Evolutionary conservation across 139 green algal species (phyloP).

Genomic region (Auxenochlorella pyrenoidosa): DNA sequence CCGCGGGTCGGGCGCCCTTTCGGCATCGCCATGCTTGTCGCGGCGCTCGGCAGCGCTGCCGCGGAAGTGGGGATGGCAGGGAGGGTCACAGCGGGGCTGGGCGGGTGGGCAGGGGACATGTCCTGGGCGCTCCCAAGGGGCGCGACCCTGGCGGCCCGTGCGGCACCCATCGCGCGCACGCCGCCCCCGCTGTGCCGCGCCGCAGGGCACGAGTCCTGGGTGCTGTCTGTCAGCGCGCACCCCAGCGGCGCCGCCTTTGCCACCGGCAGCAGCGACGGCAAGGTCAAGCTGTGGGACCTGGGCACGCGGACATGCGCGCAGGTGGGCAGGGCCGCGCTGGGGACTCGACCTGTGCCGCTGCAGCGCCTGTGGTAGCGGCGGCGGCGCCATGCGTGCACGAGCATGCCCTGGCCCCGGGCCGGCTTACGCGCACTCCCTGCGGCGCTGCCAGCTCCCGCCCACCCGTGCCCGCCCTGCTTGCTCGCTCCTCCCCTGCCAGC

Average conservation of each 20-base stretch:
- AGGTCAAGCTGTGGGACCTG: slow-evolving; percentile 93
- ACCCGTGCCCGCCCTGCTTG: neutral
- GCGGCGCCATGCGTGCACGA: neutral
- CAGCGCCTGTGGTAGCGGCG: neutral
- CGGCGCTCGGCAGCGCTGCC: too few relatives aligned
- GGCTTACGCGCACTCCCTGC: neutral
- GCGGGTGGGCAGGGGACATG: too few relatives aligned
- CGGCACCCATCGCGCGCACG: too few relatives aligned
- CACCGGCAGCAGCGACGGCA: slow-evolving; percentile 78
- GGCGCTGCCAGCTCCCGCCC: neutral
- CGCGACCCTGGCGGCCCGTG: too few relatives aligned
- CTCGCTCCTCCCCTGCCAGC: neutral
- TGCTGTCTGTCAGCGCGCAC: slow-evolving; percentile 81
- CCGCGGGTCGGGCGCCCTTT: too few relatives aligned
- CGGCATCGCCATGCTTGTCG: too few relatives aligned
- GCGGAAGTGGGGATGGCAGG: too few relatives aligned
- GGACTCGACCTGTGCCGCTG: neutral
- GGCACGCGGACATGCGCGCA: slow-evolving; percentile 73
- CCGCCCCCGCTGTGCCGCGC: neutral
- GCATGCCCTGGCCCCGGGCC: too few relatives aligned
- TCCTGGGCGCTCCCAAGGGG: too few relatives aligned
- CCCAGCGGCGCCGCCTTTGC: slow-evolving; percentile 75
- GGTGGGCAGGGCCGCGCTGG: neutral
- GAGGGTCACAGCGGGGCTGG: too few relatives aligned
- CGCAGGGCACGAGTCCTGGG: slow-evolving; percentile 91